These are phyloP conservation scores for Yamadazyma kanchanaburiensis DNA, from an alignment of 1,139 yeast genomes.

Conservation along the genomic window DNA sequence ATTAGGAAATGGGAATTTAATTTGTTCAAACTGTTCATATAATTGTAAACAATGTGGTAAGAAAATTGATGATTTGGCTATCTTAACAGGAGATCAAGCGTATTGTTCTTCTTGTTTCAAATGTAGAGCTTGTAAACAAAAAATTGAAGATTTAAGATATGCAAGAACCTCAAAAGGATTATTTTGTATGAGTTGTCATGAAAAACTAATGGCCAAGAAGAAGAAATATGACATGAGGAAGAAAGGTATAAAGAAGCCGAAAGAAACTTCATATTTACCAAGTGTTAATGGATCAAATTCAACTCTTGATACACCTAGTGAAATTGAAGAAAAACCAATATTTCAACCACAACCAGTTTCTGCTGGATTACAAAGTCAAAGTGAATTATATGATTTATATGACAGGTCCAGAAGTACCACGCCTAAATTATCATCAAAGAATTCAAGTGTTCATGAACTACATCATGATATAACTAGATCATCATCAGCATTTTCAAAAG, in stretches of 20 bases:
- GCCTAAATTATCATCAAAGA: conserved; percentile 12
- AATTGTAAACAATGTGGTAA: conserved; percentile 84
- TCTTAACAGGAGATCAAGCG: conserved; percentile 91
- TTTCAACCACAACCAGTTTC: conserved; percentile 11
- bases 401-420: conserved; percentile 18
- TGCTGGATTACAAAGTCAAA: conserved; percentile 7
- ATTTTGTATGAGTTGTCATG: conserved; percentile 93
- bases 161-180: conserved; percentile 94
- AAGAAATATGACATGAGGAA: conserved; percentile 48
- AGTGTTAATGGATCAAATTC: conserved; percentile 15
- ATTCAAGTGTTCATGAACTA: conserved; percentile 7
- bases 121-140: conserved; percentile 84
- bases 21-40: conserved; percentile 89
- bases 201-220: conserved; percentile 71
- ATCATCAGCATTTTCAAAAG: conserved; percentile 19
- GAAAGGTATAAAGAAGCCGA: conserved; percentile 16
- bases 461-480: conserved; percentile 10
- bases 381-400: conserved; percentile 17
- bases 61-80: conserved; percentile 94
- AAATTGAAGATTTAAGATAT: conserved; percentile 85
- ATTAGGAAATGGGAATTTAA: conserved; percentile 85
- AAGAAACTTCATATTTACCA: background rate
- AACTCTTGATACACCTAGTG: conserved; percentile 4
- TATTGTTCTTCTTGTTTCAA: conserved; percentile 89
- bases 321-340: conserved; percentile 11